phyloP scores from a whole-genome alignment of 148 eudicot genomes.

The Heliosperma pusillum region DNA sequence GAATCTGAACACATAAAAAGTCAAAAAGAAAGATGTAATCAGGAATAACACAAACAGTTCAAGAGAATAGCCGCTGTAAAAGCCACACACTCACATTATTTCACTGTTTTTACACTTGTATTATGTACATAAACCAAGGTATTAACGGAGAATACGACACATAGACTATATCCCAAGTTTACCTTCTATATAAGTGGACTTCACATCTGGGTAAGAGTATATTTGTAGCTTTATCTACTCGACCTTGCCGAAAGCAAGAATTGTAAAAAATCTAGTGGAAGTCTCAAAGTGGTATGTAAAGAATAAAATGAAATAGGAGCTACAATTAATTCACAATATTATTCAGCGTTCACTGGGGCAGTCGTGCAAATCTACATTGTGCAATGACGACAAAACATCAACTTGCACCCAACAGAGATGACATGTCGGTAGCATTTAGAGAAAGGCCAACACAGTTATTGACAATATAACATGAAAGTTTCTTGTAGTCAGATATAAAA shows the following conservation, averaged over 20 bases:
- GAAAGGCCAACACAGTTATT: not conserved
- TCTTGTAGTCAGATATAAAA: not conserved
- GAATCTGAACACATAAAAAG: slow-evolving; percentile 59
- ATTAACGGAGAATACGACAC: not conserved
- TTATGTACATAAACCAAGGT: not conserved
- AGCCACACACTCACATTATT: not conserved
- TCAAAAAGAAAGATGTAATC: slow-evolving; percentile 20
- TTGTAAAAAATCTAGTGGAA: not conserved
- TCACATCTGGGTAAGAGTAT: not conserved
- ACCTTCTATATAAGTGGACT: not conserved
- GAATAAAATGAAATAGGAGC: not conserved
- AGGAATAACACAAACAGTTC: not conserved
- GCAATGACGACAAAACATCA: not conserved
- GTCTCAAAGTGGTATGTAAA: not conserved
- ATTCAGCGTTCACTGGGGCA: not conserved
- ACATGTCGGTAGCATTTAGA: not conserved
- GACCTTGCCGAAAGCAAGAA: not conserved
- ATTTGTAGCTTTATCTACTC: not conserved
- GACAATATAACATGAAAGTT: not conserved
- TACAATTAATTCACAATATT: not conserved
- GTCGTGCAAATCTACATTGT: not conserved
- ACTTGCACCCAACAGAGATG: not conserved
- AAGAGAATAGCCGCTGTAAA: not conserved
- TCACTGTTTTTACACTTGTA: not conserved
- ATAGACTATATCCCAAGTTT: not conserved